Base-by-base conservation (phyloP, 371 early-diverging fungal genomes). In the Apophysomyces ossiformis region DNA sequence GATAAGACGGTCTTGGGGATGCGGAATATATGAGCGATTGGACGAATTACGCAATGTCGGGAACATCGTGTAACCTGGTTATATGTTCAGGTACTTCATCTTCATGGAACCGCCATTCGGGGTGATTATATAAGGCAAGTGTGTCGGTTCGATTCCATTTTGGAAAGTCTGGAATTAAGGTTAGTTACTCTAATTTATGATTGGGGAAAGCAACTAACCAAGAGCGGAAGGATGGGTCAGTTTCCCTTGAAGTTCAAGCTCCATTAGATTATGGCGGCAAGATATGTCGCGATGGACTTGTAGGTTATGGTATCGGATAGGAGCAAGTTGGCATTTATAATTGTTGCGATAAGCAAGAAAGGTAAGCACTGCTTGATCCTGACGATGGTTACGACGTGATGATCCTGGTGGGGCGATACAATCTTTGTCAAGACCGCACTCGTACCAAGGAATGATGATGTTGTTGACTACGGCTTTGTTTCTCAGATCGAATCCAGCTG, bases 361-460 rank as follows among this genome's bases (percentile, higher is more conserved):
- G n/a, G 85, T 84, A 11, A 87, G 60, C 4, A 79, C 82, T 4
- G 87, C 84, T 62, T 87, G 87, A 60, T 87, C 87, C 70, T 87
- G 87, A 35, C 87, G 78, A 67, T 87, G 87, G 61, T 87, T 87
- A 4, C 63, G 21, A 21, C 87, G 64, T 38, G 75, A 75, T 4
- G 85, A 85, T 1, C 85, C 87, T 43, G 68, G 58, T 8, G 87
- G 87, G 9, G 87, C 87, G 58, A 87, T 87, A 67, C 87, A 87
- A 7, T 77, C 73, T 64, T 84, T 84, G 60, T 65, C 75, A 5
- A 73, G 26, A 15, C 78, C 84, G 69, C 87, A 87, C 9, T 73
- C 60, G 50, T 74, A 82, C 85, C 85, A 87, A n/a, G 77, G 79
- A 8, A 72, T 60, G 43, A 87, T 73, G 32, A 87, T 45, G 0